These are phyloP conservation scores for Chamaenerion angustifolium DNA, from an alignment of 345 rosid species.

Conservation along the genomic window DNA sequence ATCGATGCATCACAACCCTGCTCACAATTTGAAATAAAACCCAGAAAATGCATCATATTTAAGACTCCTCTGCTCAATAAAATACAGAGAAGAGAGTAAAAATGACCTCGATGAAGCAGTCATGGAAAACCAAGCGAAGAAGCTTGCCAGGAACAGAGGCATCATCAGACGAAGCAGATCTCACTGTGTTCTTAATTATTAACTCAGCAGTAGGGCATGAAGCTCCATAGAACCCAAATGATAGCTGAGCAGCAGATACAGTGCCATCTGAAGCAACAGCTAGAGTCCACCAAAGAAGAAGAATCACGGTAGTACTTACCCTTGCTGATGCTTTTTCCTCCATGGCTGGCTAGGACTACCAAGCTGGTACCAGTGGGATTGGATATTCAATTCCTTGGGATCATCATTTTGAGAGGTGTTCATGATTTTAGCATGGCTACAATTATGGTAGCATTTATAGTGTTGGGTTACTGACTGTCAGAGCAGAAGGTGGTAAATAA, in stretches of 20 bases:
- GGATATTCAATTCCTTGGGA: no score
- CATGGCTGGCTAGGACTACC: conserved; percentile 12
- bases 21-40: not conserved
- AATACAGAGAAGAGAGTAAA: not conserved
- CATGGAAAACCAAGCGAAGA: conserved; percentile 76
- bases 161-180: conserved; percentile 52
- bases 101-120: conserved; percentile 79
- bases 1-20: conserved; percentile 91
- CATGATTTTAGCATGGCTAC: no score
- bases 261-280: conserved; percentile 4
- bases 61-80: not conserved
- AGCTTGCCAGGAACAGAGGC: conserved; percentile 78
- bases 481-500: not conserved
- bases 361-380: not conserved
- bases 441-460: not conserved
- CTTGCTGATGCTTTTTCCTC: conserved; percentile 13
- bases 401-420: no score
- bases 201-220: conserved; percentile 70
- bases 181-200: conserved; percentile 46
- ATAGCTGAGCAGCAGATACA: conserved; percentile 23
- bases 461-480: not conserved
- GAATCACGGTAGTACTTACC: not conserved
- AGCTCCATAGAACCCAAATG: conserved; percentile 55
- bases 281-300: conserved; percentile 12
- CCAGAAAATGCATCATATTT: not conserved